Conservation (phyloP, 345 rosid genomes). For the Populus tremula region DNA sequence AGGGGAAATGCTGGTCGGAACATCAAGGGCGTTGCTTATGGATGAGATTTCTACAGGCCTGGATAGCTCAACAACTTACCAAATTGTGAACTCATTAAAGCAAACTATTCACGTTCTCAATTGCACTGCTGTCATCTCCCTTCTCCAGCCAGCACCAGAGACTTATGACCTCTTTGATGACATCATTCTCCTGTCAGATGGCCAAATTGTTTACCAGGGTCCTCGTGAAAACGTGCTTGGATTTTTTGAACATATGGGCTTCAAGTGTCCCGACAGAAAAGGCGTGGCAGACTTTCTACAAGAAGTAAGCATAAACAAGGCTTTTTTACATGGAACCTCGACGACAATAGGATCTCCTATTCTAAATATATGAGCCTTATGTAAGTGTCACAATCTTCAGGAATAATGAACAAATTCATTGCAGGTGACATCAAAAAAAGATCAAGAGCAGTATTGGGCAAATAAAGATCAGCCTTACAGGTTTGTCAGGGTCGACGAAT, state of each 20-base stretch:
- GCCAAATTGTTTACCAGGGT: slow-evolving; percentile 68
- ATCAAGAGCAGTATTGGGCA: slow-evolving; percentile 68
- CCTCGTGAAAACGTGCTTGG: slow-evolving; percentile 53
- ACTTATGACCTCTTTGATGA: slow-evolving; percentile 67
- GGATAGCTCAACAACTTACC: slow-evolving; percentile 78
- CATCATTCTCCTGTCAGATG: slow-evolving; percentile 62
- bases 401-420: background rate
- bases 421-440: slow-evolving; percentile 75
- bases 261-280: slow-evolving; percentile 73
- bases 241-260: slow-evolving; percentile 62
- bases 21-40: slow-evolving; percentile 63
- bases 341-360: background rate
- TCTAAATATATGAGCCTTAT: too few species aligned
- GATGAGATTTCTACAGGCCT: slow-evolving; percentile 80
- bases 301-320: slow-evolving; percentile 39
- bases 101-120: slow-evolving; percentile 63
- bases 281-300: slow-evolving; percentile 77
- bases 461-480: slow-evolving; percentile 43
- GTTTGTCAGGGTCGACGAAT: slow-evolving; percentile 45
- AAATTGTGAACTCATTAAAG: slow-evolving; percentile 65
- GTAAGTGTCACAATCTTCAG: background rate
- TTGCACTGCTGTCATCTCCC: slow-evolving; percentile 63
- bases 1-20: slow-evolving; percentile 85
- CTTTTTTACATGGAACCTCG: background rate
- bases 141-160: slow-evolving; percentile 86